Conservation (phyloP, 495 filamentous ascomycete genomes). For the Ascodesmis nigricans region DNA sequence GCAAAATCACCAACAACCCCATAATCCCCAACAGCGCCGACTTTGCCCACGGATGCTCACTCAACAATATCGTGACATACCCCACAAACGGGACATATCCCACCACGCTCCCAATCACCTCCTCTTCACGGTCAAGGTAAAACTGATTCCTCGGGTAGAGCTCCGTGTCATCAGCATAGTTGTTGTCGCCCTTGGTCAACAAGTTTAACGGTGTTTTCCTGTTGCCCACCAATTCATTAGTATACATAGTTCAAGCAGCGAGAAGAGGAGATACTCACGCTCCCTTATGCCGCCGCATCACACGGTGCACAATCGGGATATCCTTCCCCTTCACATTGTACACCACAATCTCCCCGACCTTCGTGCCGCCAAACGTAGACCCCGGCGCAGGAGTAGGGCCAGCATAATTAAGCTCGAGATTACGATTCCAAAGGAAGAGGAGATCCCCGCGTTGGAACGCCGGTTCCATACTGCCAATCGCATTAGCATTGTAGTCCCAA, state of each 20-base stretch:
- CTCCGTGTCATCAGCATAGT: slow-evolving; percentile 80
- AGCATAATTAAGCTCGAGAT: slow-evolving; percentile 24
- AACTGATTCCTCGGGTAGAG: slow-evolving; percentile 70
- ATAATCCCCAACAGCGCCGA: slow-evolving; percentile 81
- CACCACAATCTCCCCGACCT: slow-evolving; percentile 38
- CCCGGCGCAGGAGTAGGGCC: neutral
- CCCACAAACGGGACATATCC: slow-evolving; percentile 92
- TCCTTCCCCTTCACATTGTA: slow-evolving; percentile 85
- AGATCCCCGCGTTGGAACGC: slow-evolving; percentile 92
- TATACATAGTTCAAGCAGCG: neutral
- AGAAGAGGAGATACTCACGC: slow-evolving; percentile 25
- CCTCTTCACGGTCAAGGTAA: slow-evolving; percentile 57
- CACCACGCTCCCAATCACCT: slow-evolving; percentile 83
- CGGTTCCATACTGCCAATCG: slow-evolving; percentile 90
- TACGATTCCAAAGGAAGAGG: slow-evolving; percentile 83
- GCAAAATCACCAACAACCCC: slow-evolving; percentile 82
- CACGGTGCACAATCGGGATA: slow-evolving; percentile 81
- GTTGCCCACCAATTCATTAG: slow-evolving; percentile 2
- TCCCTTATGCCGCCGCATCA: slow-evolving; percentile 49
- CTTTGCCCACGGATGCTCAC: slow-evolving; percentile 95
- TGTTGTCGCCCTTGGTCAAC: slow-evolving; percentile 98
- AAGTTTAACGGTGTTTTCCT: slow-evolving; percentile 33
- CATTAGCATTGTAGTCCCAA: too few species aligned
- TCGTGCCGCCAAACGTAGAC: slow-evolving; percentile 13
- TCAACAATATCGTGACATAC: slow-evolving; percentile 91